A percentile compares a stretch with the other conserved stretches of the same genome.
Conservation (phyloP, 2,329 filamentous ascomycete genomes). For the Aspergillus sp. region DNA sequence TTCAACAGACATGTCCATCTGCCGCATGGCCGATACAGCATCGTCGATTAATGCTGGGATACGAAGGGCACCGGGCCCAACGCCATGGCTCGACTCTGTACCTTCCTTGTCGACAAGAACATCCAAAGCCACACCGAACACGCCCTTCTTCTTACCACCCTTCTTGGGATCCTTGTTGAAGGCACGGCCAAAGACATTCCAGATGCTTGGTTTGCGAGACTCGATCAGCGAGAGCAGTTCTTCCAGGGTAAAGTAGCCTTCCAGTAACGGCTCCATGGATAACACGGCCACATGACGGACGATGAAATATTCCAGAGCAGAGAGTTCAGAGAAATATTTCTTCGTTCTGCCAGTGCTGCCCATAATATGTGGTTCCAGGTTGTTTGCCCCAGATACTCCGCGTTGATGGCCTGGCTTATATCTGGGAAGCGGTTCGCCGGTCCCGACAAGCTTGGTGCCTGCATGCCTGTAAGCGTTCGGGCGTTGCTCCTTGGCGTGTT, state of each 20-base stretch:
- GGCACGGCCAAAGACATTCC: slow-evolving; percentile 96
- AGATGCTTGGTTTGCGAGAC: slow-evolving; percentile 87
- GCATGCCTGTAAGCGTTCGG: slow-evolving; percentile 72
- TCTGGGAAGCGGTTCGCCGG: slow-evolving; percentile 55
- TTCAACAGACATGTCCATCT: slow-evolving; percentile 98
- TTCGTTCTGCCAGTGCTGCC: slow-evolving; percentile 57
- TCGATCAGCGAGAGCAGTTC: slow-evolving; percentile 90
- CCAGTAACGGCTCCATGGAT: slow-evolving; percentile 87
- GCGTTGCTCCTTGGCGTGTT: slow-evolving; percentile 86
- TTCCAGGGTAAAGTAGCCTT: slow-evolving; percentile 85
- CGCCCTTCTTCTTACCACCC: slow-evolving; percentile 78
- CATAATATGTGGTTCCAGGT: slow-evolving; percentile 35
- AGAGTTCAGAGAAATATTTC: slow-evolving; percentile 92
- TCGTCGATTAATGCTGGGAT: slow-evolving; percentile 96
- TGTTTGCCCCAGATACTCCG: slow-evolving; percentile 52
- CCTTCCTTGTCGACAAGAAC: slow-evolving; percentile 86
- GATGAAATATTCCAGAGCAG: slow-evolving; percentile 94
- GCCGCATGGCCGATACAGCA: slow-evolving; percentile 86
- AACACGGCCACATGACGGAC: slow-evolving; percentile 90
- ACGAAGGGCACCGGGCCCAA: slow-evolving; percentile 82
- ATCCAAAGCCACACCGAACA: slow-evolving; percentile 86
- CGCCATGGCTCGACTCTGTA: slow-evolving; percentile 94
- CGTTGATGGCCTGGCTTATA: slow-evolving; percentile 64
- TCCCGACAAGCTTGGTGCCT: slow-evolving; percentile 59
- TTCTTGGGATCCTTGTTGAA: slow-evolving; percentile 74